A percentile compares a stretch with the other conserved stretches of the same genome.
phyloP scores from a whole-genome alignment of 1,284 basidiomycete genomes.

The Moesziomyces globuligerus region DNA sequence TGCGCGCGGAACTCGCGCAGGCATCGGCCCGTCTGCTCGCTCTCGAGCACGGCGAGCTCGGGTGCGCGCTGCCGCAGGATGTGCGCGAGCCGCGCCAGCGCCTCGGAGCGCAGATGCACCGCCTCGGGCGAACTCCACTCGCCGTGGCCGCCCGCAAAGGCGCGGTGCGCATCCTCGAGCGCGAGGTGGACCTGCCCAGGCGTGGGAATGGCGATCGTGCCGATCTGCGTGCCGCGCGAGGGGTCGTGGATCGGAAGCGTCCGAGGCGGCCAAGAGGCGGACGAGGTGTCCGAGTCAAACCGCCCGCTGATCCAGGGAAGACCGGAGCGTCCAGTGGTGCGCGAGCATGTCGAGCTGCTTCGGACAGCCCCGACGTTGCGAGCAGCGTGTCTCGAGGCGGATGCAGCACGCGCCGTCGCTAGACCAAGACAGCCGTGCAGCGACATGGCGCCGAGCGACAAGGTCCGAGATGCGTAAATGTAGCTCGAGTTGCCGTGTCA shows the following conservation, averaged over 20 bases:
- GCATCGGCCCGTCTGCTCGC: conserved; percentile 29
- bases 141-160: conserved; percentile 19
- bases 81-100: conserved; percentile 18
- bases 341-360: not conserved
- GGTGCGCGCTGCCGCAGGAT: conserved; percentile 24
- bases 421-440: too few species aligned
- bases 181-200: conserved; percentile 10
- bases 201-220: conserved; percentile 25
- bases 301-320: conserved; percentile 23
- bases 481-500: too few species aligned
- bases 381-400: too few species aligned
- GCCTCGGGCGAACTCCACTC: conserved; percentile 21
- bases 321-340: not conserved
- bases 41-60: conserved; percentile 22
- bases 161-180: conserved; percentile 13
- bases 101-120: conserved; percentile 23
- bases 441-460: too few species aligned
- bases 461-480: too few species aligned
- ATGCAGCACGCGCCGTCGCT: too few species aligned
- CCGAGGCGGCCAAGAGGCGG: not conserved
- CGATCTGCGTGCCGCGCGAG: conserved; percentile 8
- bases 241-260: conserved; percentile 16
- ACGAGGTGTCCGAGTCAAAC: conserved; percentile 7
- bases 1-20: conserved; percentile 35
- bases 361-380: too few species aligned